Evolutionary conservation across 768 basidiomycete genomes (phyloP), one percentile per base, ranked within the genome.

Genomic region (Trametes meyenii): DNA sequence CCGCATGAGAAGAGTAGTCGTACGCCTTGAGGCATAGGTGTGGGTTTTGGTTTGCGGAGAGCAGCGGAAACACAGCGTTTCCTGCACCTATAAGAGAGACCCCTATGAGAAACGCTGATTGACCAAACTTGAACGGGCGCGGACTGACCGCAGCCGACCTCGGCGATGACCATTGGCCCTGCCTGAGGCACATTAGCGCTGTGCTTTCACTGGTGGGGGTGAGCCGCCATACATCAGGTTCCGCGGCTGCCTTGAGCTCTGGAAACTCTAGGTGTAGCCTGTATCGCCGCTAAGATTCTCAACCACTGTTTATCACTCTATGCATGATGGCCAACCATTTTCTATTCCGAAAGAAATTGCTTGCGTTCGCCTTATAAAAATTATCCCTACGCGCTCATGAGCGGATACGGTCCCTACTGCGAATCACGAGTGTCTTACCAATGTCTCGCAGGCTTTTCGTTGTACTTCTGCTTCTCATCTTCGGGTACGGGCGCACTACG

Each of bases 191-290:
- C 53, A 24, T 63, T 33, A 61, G 50, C 46, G 26, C 12, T 17
- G 39, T 33, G 33, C 13, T 11, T 17, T 38, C 11, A 29, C 19
- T 42, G 13, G 13, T 35, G 21, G 43, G 26, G 36, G 12, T 44
- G 21, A 43, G 53, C 42, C 40, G 60, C 29, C 29, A 10, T 72
- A 92, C 92, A 64, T 89, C 83, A 2, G 84, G 77, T 64, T 86
- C 79, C 13, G 89, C 82, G 1, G 89, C 88, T 12, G 80, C 80
- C 24, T 90, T 77, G 21, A 98, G 81, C 69, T 98, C 95, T 0
- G 91, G 92, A 69, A 98, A 98, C 73, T 99, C 97, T n/a, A 92
- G 85, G 67, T 91, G 85, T 33, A 98, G 79, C 96, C 89, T 91
- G 65, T 33, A 39, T 10, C 19, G 6, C 13, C 6, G 13, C n/a